Conservation (phyloP, 2,329 filamentous ascomycete genomes). For the Penicillium sumatraense region DNA sequence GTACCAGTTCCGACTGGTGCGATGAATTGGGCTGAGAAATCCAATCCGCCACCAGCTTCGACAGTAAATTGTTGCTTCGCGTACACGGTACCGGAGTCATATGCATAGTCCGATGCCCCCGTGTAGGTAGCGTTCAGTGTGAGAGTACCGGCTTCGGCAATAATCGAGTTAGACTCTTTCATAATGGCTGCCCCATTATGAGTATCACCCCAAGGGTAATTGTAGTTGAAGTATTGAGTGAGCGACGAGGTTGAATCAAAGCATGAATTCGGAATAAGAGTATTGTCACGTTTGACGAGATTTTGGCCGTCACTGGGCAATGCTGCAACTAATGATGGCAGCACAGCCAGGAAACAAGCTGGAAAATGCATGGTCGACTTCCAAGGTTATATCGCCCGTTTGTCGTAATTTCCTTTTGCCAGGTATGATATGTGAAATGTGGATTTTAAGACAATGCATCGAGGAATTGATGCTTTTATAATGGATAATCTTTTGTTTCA, state of each 20-base stretch:
- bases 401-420: background rate
- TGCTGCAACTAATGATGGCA: conserved; percentile 9
- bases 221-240: conserved; percentile 54
- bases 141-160: conserved; percentile 49
- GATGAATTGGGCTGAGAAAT: conserved; percentile 46
- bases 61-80: conserved; percentile 50
- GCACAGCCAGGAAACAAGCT: conserved; percentile 1
- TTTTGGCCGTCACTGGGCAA: background rate
- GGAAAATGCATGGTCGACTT: background rate
- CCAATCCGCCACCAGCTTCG: conserved; percentile 41
- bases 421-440: background rate
- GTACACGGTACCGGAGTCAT: conserved; percentile 55
- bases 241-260: conserved; percentile 38
- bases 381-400: background rate
- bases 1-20: conserved; percentile 50
- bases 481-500: background rate
- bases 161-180: conserved; percentile 48
- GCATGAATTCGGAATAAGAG: conserved; percentile 27
- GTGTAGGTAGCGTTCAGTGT: conserved; percentile 55
- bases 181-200: conserved; percentile 64
- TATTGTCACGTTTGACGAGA: conserved; percentile 19
- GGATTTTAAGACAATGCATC: background rate
- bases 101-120: conserved; percentile 49
- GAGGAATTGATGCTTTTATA: background rate
- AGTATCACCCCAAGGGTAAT: conserved; percentile 63